Evolutionary conservation across 2,329 filamentous ascomycete genomes (phyloP), one percentile per base, ranked within the genome.

Genomic region (Aspergillus fumigatus): DNA sequence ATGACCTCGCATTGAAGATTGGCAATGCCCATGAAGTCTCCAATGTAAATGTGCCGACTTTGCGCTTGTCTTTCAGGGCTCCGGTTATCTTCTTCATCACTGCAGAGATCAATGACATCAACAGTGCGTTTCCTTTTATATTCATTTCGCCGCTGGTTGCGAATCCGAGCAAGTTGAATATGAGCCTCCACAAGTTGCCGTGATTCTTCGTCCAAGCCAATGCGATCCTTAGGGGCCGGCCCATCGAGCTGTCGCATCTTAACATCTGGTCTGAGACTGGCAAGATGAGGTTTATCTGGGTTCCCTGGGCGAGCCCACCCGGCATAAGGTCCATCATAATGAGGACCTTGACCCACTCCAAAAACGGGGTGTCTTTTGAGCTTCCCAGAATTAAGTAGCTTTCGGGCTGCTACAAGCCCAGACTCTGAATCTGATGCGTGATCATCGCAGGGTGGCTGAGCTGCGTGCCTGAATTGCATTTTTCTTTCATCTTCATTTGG

Each of bases 251-350:
- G 75, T 2, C 62, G 65, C 10, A 62, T 51, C 52, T 70, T 66
- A 21, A 63, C 59, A 14, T 71, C 61, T 6, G 63, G 48, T 1
- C 57, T 57, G 6, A 77, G 59, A 7, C 64, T 63, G 3, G 67
- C 66, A 3, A 75, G 40, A 17, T 61, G 43, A 25, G 68, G 61
- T 3, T 5, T 25, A 6, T 67, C 54, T 3, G 65, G 66, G 7
- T 60, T 55, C 17, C 62, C 38, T 27, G 67, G 62, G 4, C 75
- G 71, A 52, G 75, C 75, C 73, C 74, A 77, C 11, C 63, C 59
- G 14, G 74, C 74, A 66, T 68, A 77, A 32, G 76, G 75, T 0
- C 75, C 75, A 32, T 64, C 56, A 52, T 78, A 79, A 14, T 61
- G 56, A 19, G 71, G 70, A 6, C 76, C 76, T 67, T 79, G 64